These are phyloP conservation scores for Fusarium sp. DNA, from an alignment of 2,329 filamentous ascomycete genomes.

Conservation along the genomic window DNA sequence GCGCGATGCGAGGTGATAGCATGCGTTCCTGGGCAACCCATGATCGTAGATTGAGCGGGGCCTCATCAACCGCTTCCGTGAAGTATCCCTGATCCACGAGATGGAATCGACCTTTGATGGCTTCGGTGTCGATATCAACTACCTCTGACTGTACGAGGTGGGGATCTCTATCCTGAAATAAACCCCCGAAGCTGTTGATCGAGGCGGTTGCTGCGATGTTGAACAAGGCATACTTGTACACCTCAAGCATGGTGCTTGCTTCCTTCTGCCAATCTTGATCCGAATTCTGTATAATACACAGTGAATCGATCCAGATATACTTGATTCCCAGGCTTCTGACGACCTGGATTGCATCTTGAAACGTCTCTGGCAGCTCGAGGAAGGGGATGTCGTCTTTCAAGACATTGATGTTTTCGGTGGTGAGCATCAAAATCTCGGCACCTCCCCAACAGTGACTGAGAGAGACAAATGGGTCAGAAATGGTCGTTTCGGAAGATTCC, in stretches of 20 bases:
- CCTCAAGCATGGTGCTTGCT: conserved; percentile 10
- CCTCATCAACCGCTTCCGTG: conserved; percentile 7
- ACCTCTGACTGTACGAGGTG: not conserved
- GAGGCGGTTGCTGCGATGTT: conserved; percentile 17
- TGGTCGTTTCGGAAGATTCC: not conserved
- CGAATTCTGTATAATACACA: conserved; percentile 29
- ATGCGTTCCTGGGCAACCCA: conserved; percentile 29
- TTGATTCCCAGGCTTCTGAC: not conserved
- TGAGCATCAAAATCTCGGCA: conserved; percentile 3
- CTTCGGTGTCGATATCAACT: not conserved
- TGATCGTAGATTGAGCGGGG: conserved; percentile 4
- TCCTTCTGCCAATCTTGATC: conserved; percentile 23
- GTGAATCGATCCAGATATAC: conserved; percentile 26
- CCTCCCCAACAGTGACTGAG: conserved; percentile 17
- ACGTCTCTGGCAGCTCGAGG: conserved; percentile 6
- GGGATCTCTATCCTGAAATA: conserved; percentile 2
- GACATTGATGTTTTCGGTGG: not conserved
- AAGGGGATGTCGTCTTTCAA: not conserved
- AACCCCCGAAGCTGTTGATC: not conserved
- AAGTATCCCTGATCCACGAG: conserved; percentile 11
- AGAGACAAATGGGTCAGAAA: not conserved
- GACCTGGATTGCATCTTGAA: conserved; percentile 9
- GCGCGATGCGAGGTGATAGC: conserved; percentile 19
- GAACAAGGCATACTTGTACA: conserved; percentile 11
- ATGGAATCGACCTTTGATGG: not conserved